Base-by-base conservation (phyloP, 192 early-diverging fungal genomes). In the Geosiphon pyriformis region DNA sequence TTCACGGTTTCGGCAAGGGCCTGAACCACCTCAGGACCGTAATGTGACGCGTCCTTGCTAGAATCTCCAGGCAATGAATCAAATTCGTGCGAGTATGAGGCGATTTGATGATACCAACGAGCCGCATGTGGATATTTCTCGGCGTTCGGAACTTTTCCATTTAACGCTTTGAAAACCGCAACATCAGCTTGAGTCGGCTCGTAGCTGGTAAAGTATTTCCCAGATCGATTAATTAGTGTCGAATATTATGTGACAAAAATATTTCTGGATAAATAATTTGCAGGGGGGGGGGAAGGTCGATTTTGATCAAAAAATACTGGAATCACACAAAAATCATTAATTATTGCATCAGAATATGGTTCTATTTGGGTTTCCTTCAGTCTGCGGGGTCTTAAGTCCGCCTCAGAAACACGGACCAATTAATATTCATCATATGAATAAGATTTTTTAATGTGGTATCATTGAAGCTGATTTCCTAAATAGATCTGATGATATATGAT, bases 91-190 rank as follows among this genome's bases (percentile, higher is more conserved):
- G 18, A 65, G 29, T 67, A 67, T 35, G 83, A 69, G 48, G 81
- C 80, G 70, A 98, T 91, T 87, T 98, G 93, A 76, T 86, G 87
- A 87, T 94, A 95, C 95, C 95, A 98, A 80, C 95, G 89, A 70
- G 90, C 87, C 65, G 88, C 87, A 76, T 98, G 90, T 65, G 92
- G 93, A 81, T 83, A 92, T 62, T 82, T 79, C 65, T 61, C 72
- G 69, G 86, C 85, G 56, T 86, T 81, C 69, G 92, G 92, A 63
- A 85, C 90, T 55, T 77, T 83, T 4, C 25, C 4, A 48, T 82
- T 68, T 61, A 94, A 72, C 31, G 85, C 83, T 68, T 90, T 85
- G 78, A 92, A 95, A 75, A 98, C 87, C 67, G 89, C 84, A 68
- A 87, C 88, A 68, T 98, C 95, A 74, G 89, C 88, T 73, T 88